Evolutionary conservation across 1,284 basidiomycete species (phyloP), one percentile per base, ranked within the genome.

Genomic region (Austroboletus olivaceoglutinosus): DNA sequence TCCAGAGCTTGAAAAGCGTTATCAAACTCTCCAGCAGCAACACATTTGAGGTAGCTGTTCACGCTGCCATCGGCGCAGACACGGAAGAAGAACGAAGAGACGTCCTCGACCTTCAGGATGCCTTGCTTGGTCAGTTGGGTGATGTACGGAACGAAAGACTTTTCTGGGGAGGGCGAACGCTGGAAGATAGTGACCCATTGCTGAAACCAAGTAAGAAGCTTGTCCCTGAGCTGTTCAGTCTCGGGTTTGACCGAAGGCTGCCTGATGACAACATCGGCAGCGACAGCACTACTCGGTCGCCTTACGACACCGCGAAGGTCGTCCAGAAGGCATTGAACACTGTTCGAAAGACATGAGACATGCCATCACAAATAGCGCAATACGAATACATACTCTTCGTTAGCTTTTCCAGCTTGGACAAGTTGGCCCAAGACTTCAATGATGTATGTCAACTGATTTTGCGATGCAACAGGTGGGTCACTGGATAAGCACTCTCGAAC

Each of bases 131-230:
- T 96, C 50, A 99, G 78, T 68, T 94, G 90, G 19, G 91, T 96
- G 71, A 99, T 95, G 72, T 95, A 99, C n/a, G 91, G 87, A 56
- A 98, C 90, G 65, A 99, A 99, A 46, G 87, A 88, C 70, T 96
- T 95, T 73, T 99, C 97, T 15, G 92, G 86, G 36, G 88, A 83
- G 54, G 85, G 84, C 42, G 94, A 92, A 53, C 91, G 85, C 73
- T 95, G 92, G 78, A 93, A 99, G 56, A 98, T 89, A 49, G 82
- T 81, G 56, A 98, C 92, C 97, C 97, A 99, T 75, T 98, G 86
- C 61, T 91, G 87, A 74, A 91, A 91, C 82, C 85, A 89, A 45
- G 80, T 74, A 56, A 82, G 80, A 1, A 91, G 69, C 55, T 86
- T 86, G 57, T 88, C 84, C 37, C 86, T 76, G 45, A 89, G 72